These are phyloP conservation scores for Ophiostoma novo-ulmi DNA, from an alignment of 2,329 filamentous ascomycete genomes.

Conservation along the genomic window DNA sequence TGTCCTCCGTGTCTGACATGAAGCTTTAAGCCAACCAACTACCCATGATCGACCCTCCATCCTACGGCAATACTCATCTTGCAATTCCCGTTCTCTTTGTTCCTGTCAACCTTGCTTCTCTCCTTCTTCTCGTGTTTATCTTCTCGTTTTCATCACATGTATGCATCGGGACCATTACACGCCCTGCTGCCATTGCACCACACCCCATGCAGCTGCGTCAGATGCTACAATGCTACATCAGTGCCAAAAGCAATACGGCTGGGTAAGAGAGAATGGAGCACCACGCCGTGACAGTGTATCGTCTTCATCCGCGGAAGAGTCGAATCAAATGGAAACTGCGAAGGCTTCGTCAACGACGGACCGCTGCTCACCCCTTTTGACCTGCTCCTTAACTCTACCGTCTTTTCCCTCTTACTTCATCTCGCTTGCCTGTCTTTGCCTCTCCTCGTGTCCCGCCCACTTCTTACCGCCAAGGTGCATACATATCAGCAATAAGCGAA, in stretches of 20 bases:
- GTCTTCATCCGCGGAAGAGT: too few relatives aligned
- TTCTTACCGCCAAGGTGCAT: background rate
- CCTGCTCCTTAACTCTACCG: too few relatives aligned
- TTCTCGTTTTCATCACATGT: background rate
- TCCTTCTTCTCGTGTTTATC: background rate
- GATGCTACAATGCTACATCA: background rate
- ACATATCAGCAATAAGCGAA: background rate
- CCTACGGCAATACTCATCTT: too few relatives aligned
- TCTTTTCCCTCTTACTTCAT: background rate
- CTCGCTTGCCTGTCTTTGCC: background rate
- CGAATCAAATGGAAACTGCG: too few relatives aligned
- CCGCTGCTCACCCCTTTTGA: too few relatives aligned
- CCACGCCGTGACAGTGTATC: too few relatives aligned
- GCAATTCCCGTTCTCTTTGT: too few relatives aligned
- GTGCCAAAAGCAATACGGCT: background rate
- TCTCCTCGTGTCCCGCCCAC: background rate
- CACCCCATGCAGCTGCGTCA: background rate
- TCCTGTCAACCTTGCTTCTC: background rate
- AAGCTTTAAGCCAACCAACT: too few relatives aligned
- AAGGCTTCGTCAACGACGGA: too few relatives aligned
- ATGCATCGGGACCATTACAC: background rate
- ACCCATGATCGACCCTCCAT: too few relatives aligned
- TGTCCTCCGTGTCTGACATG: background rate
- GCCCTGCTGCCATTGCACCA: background rate
- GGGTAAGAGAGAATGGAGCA: too few relatives aligned